These are phyloP conservation scores for Elongisporangium anandrum DNA, from an alignment of 352 stramenopile species.

Conservation along the genomic window DNA sequence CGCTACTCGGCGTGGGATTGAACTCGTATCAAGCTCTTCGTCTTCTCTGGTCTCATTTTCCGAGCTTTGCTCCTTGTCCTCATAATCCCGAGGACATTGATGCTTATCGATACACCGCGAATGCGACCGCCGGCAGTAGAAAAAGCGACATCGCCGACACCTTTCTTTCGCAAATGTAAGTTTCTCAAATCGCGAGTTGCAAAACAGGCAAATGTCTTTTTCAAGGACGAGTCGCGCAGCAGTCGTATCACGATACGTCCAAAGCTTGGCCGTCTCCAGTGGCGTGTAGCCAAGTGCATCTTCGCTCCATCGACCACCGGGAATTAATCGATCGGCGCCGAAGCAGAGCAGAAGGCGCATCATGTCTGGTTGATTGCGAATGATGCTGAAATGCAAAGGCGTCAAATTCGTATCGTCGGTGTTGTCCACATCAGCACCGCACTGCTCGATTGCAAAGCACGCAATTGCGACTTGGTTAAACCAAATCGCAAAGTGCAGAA, in stretches of 20 bases:
- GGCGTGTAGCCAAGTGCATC: conserved; percentile 35
- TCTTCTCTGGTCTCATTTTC: conserved; percentile 5
- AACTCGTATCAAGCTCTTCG: background rate
- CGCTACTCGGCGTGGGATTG: background rate
- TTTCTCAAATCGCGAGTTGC: conserved; percentile 68
- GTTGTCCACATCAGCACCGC: conserved; percentile 66
- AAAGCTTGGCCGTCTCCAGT: conserved; percentile 50
- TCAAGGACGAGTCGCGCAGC: conserved; percentile 63
- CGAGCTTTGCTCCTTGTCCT: background rate
- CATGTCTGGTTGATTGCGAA: conserved; percentile 75
- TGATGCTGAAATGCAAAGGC: conserved; percentile 72
- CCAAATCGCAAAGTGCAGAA: conserved; percentile 78
- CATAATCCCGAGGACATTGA: conserved; percentile 42
- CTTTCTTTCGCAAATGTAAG: conserved; percentile 46
- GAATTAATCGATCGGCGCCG: conserved; percentile 28
- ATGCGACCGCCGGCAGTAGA: conserved; percentile 42
- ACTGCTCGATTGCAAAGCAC: conserved; percentile 57
- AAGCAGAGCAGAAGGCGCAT: conserved; percentile 57
- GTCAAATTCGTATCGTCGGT: conserved; percentile 61
- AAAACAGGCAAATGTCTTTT: conserved; percentile 73
- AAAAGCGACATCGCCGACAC: conserved; percentile 50
- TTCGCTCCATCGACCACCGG: conserved; percentile 34
- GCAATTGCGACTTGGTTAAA: conserved; percentile 52
- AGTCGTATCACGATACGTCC: conserved; percentile 63
- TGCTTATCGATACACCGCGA: conserved; percentile 59